Percentiles rank a stretch among this genome's conserved stretches.
phyloP scores from a whole-genome alignment of 2,329 filamentous ascomycete species.

The Neophaeococcomyces aloes region DNA sequence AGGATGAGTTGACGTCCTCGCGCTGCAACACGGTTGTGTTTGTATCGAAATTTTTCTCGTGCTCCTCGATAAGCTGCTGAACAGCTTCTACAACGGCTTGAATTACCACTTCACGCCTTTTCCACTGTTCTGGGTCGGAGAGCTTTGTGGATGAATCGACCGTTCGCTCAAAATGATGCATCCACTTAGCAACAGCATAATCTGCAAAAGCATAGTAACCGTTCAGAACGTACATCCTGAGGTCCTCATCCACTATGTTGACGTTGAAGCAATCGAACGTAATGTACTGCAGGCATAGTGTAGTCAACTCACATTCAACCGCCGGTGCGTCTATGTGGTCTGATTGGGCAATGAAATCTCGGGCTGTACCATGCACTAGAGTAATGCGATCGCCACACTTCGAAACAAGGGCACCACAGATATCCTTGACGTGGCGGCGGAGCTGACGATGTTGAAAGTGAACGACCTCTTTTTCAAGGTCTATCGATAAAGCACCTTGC shows the following conservation, averaged over 20 bases:
- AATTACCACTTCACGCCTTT: neutral
- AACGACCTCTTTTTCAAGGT: conserved; percentile 23
- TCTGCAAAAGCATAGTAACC: conserved; percentile 32
- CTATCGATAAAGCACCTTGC: conserved; percentile 28
- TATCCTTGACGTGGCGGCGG: conserved; percentile 22
- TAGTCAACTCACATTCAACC: conserved; percentile 27
- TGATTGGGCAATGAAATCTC: conserved; percentile 22
- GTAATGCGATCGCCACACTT: conserved; percentile 26
- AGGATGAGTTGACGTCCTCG: conserved; percentile 5
- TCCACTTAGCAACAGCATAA: conserved; percentile 31
- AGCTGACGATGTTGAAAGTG: conserved; percentile 24
- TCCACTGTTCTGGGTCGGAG: neutral
- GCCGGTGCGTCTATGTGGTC: conserved; percentile 18
- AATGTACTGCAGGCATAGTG: conserved; percentile 29
- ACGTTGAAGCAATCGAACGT: conserved; percentile 25
- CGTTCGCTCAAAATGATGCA: conserved; percentile 24
- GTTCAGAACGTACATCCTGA: conserved; percentile 11
- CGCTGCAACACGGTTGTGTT: conserved; percentile 5
- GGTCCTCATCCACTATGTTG: conserved; percentile 8
- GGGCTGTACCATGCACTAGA: conserved; percentile 32
- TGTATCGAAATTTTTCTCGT: conserved; percentile 1
- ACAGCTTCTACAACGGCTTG: conserved; percentile 9
- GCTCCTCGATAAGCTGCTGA: conserved; percentile 7
- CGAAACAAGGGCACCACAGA: conserved; percentile 32
- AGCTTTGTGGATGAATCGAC: conserved; percentile 9